Conservation (phyloP, 1,284 basidiomycete species). For the Cryptococcus jaspeensis region DNA sequence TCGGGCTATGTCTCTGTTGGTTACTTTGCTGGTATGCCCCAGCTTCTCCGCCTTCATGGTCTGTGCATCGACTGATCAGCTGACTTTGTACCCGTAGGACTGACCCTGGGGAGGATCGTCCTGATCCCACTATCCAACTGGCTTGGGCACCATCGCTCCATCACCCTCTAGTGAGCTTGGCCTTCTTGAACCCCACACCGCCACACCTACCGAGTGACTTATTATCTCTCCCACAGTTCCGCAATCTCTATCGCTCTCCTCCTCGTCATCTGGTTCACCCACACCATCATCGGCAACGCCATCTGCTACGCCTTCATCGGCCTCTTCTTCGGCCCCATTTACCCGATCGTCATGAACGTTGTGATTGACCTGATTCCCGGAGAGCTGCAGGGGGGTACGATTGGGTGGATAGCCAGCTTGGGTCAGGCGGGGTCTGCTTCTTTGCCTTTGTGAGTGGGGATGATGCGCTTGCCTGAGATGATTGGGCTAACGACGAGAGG, state of each 20-base stretch:
- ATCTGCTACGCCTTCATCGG: slow-evolving; percentile 63
- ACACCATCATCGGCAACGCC: slow-evolving; percentile 61
- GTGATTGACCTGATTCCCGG: slow-evolving; percentile 57
- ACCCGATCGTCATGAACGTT: slow-evolving; percentile 59
- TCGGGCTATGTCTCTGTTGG: slow-evolving; percentile 44
- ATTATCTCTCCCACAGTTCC: slow-evolving; percentile 21
- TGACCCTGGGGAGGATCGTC: slow-evolving; percentile 42
- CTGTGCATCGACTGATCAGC: slow-evolving; percentile 13
- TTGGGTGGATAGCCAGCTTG: slow-evolving; percentile 62
- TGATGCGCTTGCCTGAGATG: neutral
- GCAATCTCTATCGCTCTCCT: slow-evolving; percentile 53
- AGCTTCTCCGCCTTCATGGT: too few relatives aligned
- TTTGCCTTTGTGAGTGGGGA: slow-evolving; percentile 60
- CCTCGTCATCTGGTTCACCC: slow-evolving; percentile 64
- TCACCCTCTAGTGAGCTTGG: slow-evolving; percentile 44
- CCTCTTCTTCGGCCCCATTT: slow-evolving; percentile 58
- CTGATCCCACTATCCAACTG: slow-evolving; percentile 43
- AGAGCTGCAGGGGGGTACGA: slow-evolving; percentile 63
- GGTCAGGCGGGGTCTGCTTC: slow-evolving; percentile 67
- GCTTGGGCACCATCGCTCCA: slow-evolving; percentile 36
- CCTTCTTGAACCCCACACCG: neutral
- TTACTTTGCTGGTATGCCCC: slow-evolving; percentile 39
- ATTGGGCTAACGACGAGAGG: neutral
- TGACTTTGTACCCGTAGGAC: slow-evolving; percentile 17
- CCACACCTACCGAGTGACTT: neutral